phyloP scores from a whole-genome alignment of 1,284 basidiomycete genomes.

The Cryptococcus sp. region DNA sequence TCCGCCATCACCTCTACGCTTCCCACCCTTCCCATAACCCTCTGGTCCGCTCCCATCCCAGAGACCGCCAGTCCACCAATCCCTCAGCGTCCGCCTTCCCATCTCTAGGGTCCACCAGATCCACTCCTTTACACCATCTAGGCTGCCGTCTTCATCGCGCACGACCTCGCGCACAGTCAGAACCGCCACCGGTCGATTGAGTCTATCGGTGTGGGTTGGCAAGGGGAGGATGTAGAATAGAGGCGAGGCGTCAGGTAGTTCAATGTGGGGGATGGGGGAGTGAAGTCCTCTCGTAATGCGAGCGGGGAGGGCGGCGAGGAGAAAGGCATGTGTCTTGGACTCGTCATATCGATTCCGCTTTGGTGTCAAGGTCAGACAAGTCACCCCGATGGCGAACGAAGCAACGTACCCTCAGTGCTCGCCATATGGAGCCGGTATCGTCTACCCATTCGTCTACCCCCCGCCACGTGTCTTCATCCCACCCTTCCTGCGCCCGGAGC shows the following conservation, averaged over 20 bases:
- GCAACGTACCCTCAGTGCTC: constrained; percentile 41
- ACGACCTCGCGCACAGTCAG: constrained; percentile 36
- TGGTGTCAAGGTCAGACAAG: too few relatives aligned
- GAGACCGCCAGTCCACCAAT: constrained; percentile 32
- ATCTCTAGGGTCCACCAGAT: constrained; percentile 46
- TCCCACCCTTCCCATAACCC: constrained; percentile 4
- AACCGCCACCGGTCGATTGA: constrained; percentile 42
- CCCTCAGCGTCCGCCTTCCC: constrained; percentile 32
- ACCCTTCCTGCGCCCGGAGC: constrained; percentile 36
- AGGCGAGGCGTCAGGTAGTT: constrained; percentile 21
- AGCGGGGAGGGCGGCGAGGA: constrained; percentile 24
- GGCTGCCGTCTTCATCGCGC: constrained; percentile 33
- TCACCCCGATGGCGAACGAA: too few relatives aligned
- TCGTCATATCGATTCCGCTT: constrained; percentile 40
- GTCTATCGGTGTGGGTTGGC: constrained; percentile 30
- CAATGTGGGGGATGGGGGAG: constrained; percentile 27
- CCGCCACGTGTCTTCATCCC: constrained; percentile 32
- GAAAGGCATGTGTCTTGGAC: constrained; percentile 24
- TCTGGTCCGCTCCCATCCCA: constrained; percentile 8
- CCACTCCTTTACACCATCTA: constrained; percentile 44
- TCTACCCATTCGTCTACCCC: constrained; percentile 41
- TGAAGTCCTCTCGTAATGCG: constrained; percentile 30
- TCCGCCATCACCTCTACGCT: constrained; percentile 21
- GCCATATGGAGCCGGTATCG: constrained; percentile 37
- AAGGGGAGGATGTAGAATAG: constrained; percentile 42